Conservation (phyloP, 2,329 filamentous ascomycete species). For the Penicillium sp. region DNA sequence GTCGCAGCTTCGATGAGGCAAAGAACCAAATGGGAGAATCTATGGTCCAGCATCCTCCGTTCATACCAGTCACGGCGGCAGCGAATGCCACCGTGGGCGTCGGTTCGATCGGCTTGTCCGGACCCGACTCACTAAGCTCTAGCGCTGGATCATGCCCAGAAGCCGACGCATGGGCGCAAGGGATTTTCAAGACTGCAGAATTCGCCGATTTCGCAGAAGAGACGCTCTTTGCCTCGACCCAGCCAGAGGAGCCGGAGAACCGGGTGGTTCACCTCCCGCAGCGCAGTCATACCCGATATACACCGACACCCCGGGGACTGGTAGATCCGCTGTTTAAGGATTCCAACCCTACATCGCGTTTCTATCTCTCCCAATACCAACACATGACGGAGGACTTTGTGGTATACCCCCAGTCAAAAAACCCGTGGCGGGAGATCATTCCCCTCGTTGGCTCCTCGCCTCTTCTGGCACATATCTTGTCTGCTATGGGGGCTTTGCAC, state of each 20-base stretch:
- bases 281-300: slow-evolving; percentile 13
- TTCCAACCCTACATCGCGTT: slow-evolving; percentile 43
- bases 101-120: slow-evolving; percentile 12
- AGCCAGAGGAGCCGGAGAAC: slow-evolving; percentile 7
- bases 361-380: slow-evolving; percentile 48
- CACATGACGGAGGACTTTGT: slow-evolving; percentile 47
- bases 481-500: slow-evolving; percentile 51
- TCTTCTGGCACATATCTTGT: slow-evolving; percentile 47
- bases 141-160: slow-evolving; percentile 17
- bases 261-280: slow-evolving; percentile 18
- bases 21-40: slow-evolving; percentile 14
- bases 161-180: slow-evolving; percentile 14
- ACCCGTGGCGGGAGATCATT: slow-evolving; percentile 51
- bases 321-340: slow-evolving; percentile 50
- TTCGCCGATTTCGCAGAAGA: slow-evolving; percentile 1
- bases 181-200: neutral
- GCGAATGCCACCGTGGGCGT: slow-evolving; percentile 7
- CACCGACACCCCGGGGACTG: slow-evolving; percentile 40
- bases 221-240: neutral
- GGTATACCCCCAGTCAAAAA: slow-evolving; percentile 47
- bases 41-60: slow-evolving; percentile 1
- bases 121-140: slow-evolving; percentile 19
- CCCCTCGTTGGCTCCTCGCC: slow-evolving; percentile 46
- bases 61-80: neutral
- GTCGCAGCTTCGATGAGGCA: slow-evolving; percentile 49